Base-by-base conservation (phyloP, 2,329 filamentous ascomycete genomes). In the Trichoderma lentiforme region DNA sequence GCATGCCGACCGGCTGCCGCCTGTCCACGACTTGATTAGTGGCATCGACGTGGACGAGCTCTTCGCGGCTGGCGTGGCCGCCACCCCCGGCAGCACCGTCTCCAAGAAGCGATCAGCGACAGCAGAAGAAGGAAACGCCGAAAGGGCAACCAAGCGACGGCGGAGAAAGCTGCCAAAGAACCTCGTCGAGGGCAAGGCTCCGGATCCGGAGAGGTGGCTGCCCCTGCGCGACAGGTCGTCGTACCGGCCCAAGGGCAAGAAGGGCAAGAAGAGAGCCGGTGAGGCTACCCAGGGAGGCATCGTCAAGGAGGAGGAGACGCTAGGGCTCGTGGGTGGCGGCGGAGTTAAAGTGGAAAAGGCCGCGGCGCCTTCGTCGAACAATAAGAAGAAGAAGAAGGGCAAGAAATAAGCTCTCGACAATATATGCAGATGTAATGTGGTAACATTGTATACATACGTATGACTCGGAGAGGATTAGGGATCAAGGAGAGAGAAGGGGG, bases 141-240 rank as follows among this genome's bases (percentile, higher is more conserved):
- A 81, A 24, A 86, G 85, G 74, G 73, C 84, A 9, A 82, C 83
- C 43, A 90, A 89, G 73, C 90, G 89, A 78, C 88, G 87, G 77
- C 84, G 87, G 79, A 87, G 85, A 71, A 89, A 88, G 76, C 84
- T 93, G 77, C 92, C 92, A 36, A 93, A 93, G 82, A 87, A 91
- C 77, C 93, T 89, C 78, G 93, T 94, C 72, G 88, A 93, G 67
- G 89, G 87, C 76, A 97, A 94, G 85, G 91, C 90, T 75, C 88
- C 93, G 39, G 96, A 99, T 81, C 91, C 94, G 0, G 96, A 99
- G 82, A 88, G 96, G 74, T 99, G 96, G 96, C 83, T 99, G 73
- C 95, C 96, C 14, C 85, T 98, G 77, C 90, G 92, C 67, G 96
- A 99, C 80, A 88, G 96, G 71, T 96, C 93, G 76, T 93, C 90